Evolutionary conservation across 2,329 filamentous ascomycete species (phyloP), one percentile per base, ranked within the genome.

Genomic region (Amauroascus verrucosus): DNA sequence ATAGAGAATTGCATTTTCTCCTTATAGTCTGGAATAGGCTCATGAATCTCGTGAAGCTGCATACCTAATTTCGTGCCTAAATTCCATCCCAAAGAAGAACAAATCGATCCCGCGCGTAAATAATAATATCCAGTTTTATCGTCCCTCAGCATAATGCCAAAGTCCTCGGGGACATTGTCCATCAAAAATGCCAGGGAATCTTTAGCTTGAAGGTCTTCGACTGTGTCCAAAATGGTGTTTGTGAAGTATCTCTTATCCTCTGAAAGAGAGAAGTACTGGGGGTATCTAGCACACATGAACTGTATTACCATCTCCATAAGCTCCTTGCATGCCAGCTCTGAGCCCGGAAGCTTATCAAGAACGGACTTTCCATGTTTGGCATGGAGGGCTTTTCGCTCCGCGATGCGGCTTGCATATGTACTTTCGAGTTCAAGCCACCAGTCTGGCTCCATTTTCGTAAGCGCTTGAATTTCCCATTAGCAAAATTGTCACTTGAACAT

Each of bases 361-460:
- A 94, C 81, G 2, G 73, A 69, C 8, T 75, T 74, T 1, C 84
- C 81, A 58, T 91, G 75, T 54, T 82, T 71, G 9, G 70, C 71
- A 62, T 82, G 85, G 0, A 94, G 75, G 0, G 69, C 72, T 62
- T 82, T 77, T 16, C 88, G 84, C 64, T 90, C 81, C 4, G 75
- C 74, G 58, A 95, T 83, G 20, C 84, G 80, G 1, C 75, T 62
- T 44, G 70, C 71, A 65, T 95, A 95, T 2, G 80, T 85, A 48
- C 74, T 83, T 60, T 93, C 87, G 1, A 95, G 76, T 68, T 95
- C 88, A n/a, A 95, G 73, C 88, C 88, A 95, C 80, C 84, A 95
- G 64, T 94, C 83, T 0, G 82, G 72, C 57, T 95, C 86, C 67
- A 93, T 72, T 60, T 88, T 94, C 41, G 79, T 83, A 7, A 91